Percentiles rank a stretch among this genome's conserved stretches.
phyloP scores from a whole-genome alignment of 2,329 filamentous ascomycete species.

The Neonectria magnoliae region DNA sequence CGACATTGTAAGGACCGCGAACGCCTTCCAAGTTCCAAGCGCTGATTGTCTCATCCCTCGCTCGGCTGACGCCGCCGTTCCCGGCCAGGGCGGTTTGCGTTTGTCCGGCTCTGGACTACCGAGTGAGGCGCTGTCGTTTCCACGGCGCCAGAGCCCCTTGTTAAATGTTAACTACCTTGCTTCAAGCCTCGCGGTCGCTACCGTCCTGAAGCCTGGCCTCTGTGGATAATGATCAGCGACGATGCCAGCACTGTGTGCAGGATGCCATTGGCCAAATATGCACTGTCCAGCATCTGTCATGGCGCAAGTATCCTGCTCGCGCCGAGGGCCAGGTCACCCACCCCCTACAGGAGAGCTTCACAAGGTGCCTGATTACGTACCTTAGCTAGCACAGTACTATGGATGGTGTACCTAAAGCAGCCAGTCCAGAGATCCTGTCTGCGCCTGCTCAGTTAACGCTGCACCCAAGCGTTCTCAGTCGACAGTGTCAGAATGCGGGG shows the following conservation, averaged over 20 bases:
- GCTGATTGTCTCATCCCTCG: constrained; percentile 27
- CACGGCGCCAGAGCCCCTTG: background rate
- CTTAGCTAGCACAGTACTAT: background rate
- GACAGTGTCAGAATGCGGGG: constrained; percentile 43
- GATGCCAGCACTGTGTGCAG: constrained; percentile 19
- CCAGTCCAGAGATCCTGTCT: background rate
- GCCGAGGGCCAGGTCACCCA: constrained; percentile 4
- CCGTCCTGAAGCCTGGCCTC: background rate
- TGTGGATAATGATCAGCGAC: constrained; percentile 1
- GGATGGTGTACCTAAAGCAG: background rate
- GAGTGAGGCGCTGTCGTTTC: constrained; percentile 8
- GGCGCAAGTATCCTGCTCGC: constrained; percentile 21
- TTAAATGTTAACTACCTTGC: background rate
- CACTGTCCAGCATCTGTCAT: constrained; percentile 23
- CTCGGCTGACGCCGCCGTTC: constrained; percentile 24
- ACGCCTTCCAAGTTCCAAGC: background rate
- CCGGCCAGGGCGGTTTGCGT: constrained; percentile 7
- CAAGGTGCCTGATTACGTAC: constrained; percentile 25
- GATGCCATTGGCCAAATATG: background rate
- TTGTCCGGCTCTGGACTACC: constrained; percentile 4
- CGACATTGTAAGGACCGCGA: constrained; percentile 3
- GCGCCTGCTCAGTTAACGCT: constrained; percentile 4
- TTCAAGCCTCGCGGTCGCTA: background rate
- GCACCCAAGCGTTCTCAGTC: background rate
- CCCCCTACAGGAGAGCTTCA: constrained; percentile 11